A percentile compares a stretch with the other conserved stretches of the same genome.
Conservation (phyloP, 1,284 basidiomycete genomes). For the Pyrrhoderma noxium region DNA sequence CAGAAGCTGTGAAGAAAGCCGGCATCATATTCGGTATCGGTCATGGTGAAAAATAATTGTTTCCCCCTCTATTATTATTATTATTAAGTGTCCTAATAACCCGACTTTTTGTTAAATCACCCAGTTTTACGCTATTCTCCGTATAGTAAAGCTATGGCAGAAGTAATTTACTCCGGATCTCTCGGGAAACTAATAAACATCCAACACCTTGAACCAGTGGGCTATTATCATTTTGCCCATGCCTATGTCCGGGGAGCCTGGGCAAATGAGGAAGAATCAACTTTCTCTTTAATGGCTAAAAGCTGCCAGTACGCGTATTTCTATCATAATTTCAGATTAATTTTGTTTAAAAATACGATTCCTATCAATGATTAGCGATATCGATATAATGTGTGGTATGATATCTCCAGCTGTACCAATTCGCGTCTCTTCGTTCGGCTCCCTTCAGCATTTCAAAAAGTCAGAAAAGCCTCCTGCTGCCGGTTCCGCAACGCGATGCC, state of each 20-base stretch:
- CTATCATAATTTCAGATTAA: neutral
- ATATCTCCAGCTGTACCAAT: conserved; percentile 55
- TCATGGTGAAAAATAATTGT: conserved; percentile 45
- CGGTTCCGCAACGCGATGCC: conserved; percentile 57
- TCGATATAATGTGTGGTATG: conserved; percentile 77
- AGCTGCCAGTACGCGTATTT: conserved; percentile 62
- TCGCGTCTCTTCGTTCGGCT: conserved; percentile 78
- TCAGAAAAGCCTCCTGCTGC: conserved; percentile 62
- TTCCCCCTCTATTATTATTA: neutral
- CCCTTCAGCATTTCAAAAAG: conserved; percentile 72
- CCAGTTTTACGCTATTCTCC: conserved; percentile 81
- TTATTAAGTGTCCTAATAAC: too few species aligned
- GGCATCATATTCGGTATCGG: conserved; percentile 78
- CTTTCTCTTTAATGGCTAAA: conserved; percentile 82
- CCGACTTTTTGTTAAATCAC: too few species aligned
- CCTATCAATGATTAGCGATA: too few species aligned
- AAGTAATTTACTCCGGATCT: conserved; percentile 60
- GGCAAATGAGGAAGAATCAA: conserved; percentile 59
- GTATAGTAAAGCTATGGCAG: conserved; percentile 64
- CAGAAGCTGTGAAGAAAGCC: conserved; percentile 57
- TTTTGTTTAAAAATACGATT: neutral
- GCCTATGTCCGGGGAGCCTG: conserved; percentile 81
- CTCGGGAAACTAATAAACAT: conserved; percentile 76
- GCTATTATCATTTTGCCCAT: conserved; percentile 79
- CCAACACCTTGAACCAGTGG: conserved; percentile 72